phyloP scores from a whole-genome alignment of 2,329 filamentous ascomycete genomes.

The Fusarium longipes region DNA sequence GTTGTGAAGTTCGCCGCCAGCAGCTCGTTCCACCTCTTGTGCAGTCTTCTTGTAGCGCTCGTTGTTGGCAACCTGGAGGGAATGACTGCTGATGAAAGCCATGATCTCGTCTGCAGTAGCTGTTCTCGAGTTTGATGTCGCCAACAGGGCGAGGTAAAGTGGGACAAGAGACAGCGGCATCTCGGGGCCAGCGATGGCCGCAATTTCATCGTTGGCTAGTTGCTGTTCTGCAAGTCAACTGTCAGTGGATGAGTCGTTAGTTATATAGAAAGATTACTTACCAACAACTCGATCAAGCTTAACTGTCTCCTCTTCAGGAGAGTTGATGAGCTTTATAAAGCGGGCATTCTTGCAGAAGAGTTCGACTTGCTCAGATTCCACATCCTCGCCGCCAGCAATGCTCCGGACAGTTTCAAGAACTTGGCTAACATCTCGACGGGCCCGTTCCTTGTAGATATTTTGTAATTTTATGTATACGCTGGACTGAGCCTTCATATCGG shows the following conservation, averaged over 20 bases:
- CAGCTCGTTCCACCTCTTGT: conserved; percentile 78
- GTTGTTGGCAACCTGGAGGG: conserved; percentile 61
- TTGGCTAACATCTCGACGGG: conserved; percentile 80
- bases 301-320: conserved; percentile 56
- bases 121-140: conserved; percentile 59
- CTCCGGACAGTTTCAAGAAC: conserved; percentile 74
- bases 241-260: background rate
- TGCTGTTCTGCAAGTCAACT: conserved; percentile 59
- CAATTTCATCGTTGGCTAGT: conserved; percentile 64
- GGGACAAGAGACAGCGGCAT: conserved; percentile 71
- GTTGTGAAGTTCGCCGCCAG: conserved; percentile 90
- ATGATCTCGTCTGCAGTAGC: conserved; percentile 67
- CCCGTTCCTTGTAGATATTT: conserved; percentile 91
- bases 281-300: conserved; percentile 65
- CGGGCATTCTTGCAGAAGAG: conserved; percentile 95
- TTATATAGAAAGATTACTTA: conserved; percentile 53
- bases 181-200: conserved; percentile 58
- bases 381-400: conserved; percentile 59
- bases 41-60: conserved; percentile 65
- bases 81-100: conserved; percentile 54
- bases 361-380: conserved; percentile 82
- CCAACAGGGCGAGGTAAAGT: conserved; percentile 74
- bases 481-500: conserved; percentile 98
- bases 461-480: conserved; percentile 90
- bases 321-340: conserved; percentile 87